phyloP scores from a whole-genome alignment of 495 filamentous ascomycete genomes.

The Lasiosphaeria hispida region DNA sequence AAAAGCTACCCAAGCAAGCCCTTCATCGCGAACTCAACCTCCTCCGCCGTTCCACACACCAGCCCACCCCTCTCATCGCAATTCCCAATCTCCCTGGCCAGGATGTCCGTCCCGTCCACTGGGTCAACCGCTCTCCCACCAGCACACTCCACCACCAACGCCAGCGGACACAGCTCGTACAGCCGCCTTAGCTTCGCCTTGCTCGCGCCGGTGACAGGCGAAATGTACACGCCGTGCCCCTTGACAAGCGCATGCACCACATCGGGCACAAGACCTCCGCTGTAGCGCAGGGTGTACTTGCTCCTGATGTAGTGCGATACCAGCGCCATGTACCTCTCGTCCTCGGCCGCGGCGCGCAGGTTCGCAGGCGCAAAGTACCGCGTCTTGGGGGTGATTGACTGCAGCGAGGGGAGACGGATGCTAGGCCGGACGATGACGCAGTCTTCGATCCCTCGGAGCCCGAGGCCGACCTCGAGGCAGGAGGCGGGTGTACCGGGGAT shows the following conservation, averaged over 20 bases:
- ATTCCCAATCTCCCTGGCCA: constrained; percentile 34
- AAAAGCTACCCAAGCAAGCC: not conserved
- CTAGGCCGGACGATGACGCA: constrained; percentile 37
- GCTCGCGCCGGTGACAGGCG: constrained; percentile 42
- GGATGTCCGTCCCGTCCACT: constrained; percentile 33
- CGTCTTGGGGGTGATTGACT: constrained; percentile 24
- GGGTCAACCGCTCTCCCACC: constrained; percentile 48
- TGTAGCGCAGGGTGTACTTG: constrained; percentile 51
- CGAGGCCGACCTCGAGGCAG: constrained; percentile 47
- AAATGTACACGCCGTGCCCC: constrained; percentile 52
- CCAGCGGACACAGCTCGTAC: constrained; percentile 51
- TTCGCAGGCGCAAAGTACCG: constrained; percentile 56
- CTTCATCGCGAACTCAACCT: constrained; percentile 37
- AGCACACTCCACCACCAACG: constrained; percentile 52
- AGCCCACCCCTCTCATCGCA: constrained; percentile 48
- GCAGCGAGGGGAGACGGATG: constrained; percentile 28
- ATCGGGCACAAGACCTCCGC: constrained; percentile 54
- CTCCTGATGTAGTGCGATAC: constrained; percentile 40
- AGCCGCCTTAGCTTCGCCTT: constrained; percentile 50
- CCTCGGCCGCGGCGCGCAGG: constrained; percentile 45
- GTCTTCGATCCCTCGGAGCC: constrained; percentile 24
- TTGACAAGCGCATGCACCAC: constrained; percentile 51
- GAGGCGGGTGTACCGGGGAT: constrained; percentile 32
- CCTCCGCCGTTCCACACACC: constrained; percentile 47
- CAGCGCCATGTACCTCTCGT: constrained; percentile 40